Evolutionary conservation across 2,329 filamentous ascomycete species (phyloP).

Genomic region (Verticillium nubilum): DNA sequence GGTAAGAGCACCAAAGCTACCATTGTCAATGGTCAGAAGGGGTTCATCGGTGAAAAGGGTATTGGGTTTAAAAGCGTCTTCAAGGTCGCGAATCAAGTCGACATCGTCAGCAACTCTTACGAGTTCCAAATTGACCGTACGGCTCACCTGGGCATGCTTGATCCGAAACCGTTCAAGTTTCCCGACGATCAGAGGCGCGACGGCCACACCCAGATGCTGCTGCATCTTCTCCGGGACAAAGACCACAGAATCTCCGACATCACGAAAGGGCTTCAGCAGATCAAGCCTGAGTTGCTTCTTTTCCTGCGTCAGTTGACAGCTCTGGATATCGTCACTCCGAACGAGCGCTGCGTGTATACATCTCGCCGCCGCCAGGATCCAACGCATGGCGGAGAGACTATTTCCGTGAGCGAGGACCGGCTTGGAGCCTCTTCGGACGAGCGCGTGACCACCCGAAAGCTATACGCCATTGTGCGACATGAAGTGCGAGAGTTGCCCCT

Average conservation of each 20-base stretch:
- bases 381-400: background rate
- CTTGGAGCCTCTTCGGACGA: background rate
- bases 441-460: background rate
- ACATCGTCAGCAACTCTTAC: conserved; percentile 21
- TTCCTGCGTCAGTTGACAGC: conserved; percentile 18
- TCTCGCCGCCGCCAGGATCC: background rate
- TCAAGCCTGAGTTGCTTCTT: conserved; percentile 19
- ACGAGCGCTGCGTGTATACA: background rate
- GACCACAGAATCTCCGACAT: conserved; percentile 5
- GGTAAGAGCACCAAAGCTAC: conserved; percentile 25
- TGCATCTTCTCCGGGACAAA: background rate
- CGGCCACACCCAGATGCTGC: conserved; percentile 1
- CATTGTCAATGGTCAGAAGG: conserved; percentile 5
- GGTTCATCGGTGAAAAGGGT: conserved; percentile 29
- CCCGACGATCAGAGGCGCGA: background rate
- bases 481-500: conserved; percentile 2
- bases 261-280: conserved; percentile 8
- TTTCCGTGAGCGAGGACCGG: background rate
- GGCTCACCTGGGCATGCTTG: conserved; percentile 25
- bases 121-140: conserved; percentile 23
- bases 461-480: conserved; percentile 1
- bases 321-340: conserved; percentile 4
- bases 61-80: conserved; percentile 32
- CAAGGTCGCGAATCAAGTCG: conserved; percentile 22
- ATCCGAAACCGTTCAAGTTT: conserved; percentile 15